Conservation (phyloP, 192 early-diverging fungal species). For the Coemansia sp. region DNA sequence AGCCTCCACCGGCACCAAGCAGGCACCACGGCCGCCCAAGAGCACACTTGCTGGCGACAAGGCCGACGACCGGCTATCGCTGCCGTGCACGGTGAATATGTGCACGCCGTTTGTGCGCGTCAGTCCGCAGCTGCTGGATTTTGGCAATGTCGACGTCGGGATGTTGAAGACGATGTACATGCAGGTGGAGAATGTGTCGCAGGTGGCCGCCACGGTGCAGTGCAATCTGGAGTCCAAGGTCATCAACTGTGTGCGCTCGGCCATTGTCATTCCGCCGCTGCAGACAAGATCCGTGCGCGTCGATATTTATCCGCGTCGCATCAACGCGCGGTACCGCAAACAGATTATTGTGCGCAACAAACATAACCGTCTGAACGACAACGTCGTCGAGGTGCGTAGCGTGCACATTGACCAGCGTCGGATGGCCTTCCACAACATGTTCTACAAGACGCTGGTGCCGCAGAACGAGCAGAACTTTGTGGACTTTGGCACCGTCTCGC, state of each 20-base stretch:
- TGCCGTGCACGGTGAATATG: slow-evolving; percentile 87
- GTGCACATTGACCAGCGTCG: slow-evolving; percentile 94
- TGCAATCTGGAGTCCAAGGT: slow-evolving; percentile 92
- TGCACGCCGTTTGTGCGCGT: slow-evolving; percentile 94
- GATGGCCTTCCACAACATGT: slow-evolving; percentile 96
- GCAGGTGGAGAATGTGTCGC: slow-evolving; percentile 81
- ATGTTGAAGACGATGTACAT: slow-evolving; percentile 86
- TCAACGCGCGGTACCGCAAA: slow-evolving; percentile 97
- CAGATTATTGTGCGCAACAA: slow-evolving; percentile 92
- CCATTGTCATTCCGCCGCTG: slow-evolving; percentile 70
- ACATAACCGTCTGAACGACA: slow-evolving; percentile 85
- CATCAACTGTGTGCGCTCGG: slow-evolving; percentile 74
- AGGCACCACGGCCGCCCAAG: slow-evolving; percentile 23
- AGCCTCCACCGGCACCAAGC: slow-evolving; percentile 39
- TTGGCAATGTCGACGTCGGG: slow-evolving; percentile 95
- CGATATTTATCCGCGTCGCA: slow-evolving; percentile 95
- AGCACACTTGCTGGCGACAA: slow-evolving; percentile 59
- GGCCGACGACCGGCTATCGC: slow-evolving; percentile 51
- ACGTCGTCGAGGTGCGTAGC: slow-evolving; percentile 87
- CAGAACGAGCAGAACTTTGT: slow-evolving; percentile 86
- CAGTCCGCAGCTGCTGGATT: slow-evolving; percentile 79
- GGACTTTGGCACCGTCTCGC: slow-evolving; percentile 87
- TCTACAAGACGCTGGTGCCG: slow-evolving; percentile 85
- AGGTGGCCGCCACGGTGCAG: slow-evolving; percentile 80
- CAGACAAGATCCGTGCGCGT: slow-evolving; percentile 78